Evolutionary conservation across 306 rosid genomes (phyloP).

Genomic region (Medicago ruthenica): DNA sequence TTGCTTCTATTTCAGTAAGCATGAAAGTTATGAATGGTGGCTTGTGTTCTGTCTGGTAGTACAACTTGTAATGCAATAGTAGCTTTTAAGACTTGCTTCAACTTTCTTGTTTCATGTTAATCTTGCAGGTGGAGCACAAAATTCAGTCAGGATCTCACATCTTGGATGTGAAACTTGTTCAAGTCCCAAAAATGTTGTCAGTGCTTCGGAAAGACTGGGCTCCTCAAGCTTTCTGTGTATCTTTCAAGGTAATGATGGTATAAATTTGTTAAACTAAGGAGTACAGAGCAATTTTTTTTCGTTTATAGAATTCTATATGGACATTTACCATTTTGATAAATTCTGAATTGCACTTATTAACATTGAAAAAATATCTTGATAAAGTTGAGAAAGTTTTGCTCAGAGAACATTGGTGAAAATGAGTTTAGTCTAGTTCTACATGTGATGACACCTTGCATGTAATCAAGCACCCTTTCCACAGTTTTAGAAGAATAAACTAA

Average conservation of each 20-base stretch:
- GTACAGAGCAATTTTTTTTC: too few species aligned
- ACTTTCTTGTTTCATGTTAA: conserved; percentile 9
- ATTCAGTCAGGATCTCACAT: conserved; percentile 89
- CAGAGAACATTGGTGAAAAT: conserved; percentile 16
- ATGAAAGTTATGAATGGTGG: not conserved
- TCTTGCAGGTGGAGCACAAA: conserved; percentile 86
- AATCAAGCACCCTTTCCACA: conserved; percentile 10
- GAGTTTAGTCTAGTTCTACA: conserved; percentile 17
- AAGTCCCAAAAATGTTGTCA: conserved; percentile 90
- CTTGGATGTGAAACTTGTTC: conserved; percentile 83
- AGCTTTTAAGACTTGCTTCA: not conserved
- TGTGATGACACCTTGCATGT: conserved; percentile 10
- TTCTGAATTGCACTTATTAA: not conserved
- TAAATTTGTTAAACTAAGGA: not conserved
- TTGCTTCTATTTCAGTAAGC: conserved; percentile 25
- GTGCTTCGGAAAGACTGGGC: conserved; percentile 79
- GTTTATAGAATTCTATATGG: not conserved
- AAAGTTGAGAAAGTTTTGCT: conserved; percentile 23
- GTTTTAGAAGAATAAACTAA: conserved; percentile 31
- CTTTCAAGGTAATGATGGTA: conserved; percentile 75
- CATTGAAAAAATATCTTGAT: conserved; percentile 6
- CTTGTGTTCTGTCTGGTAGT: conserved; percentile 16
- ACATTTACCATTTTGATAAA: conserved; percentile 23
- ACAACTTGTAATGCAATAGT: not conserved
- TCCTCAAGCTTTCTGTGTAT: conserved; percentile 80